These are phyloP conservation scores for Gastrodia elata DNA, from an alignment of 106 monocot species.

Conservation along the genomic window DNA sequence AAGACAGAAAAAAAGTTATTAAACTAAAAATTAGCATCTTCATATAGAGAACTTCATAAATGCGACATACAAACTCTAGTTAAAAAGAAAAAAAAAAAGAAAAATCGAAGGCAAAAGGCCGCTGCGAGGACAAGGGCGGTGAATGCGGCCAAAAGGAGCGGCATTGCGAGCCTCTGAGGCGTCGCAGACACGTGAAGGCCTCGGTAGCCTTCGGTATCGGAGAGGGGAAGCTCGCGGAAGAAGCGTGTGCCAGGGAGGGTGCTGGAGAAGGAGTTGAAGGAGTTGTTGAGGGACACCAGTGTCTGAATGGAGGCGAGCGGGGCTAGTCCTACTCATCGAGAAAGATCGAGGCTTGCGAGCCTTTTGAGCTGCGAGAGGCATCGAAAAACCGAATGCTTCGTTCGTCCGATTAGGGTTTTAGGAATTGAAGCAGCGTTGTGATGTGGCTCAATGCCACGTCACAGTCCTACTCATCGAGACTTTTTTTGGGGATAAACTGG, in stretches of 20 bases:
- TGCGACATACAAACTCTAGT: no score
- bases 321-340: constrained; percentile 41
- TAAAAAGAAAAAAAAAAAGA: no score
- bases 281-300: constrained; percentile 76
- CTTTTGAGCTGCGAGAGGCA: constrained; percentile 52
- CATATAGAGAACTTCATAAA: no score
- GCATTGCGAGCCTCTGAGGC: constrained; percentile 42
- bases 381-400: no score
- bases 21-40: background rate
- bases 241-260: constrained; percentile 64
- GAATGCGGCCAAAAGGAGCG: constrained; percentile 46
- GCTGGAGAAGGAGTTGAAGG: constrained; percentile 77
- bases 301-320: constrained; percentile 46
- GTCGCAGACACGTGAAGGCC: constrained; percentile 35
- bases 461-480: no score
- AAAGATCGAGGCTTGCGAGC: constrained; percentile 68
- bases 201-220: constrained; percentile 49
- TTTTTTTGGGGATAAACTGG: no score
- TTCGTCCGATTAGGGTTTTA: no score
- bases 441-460: no score
- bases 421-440: no score
- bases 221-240: constrained; percentile 62
- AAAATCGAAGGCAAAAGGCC: constrained; percentile 25
- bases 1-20: constrained; percentile 1
- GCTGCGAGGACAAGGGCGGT: constrained; percentile 41